Evolutionary conservation across 2,329 filamentous ascomycete species (phyloP).

Genomic region (Daldinia eschscholtzii): DNA sequence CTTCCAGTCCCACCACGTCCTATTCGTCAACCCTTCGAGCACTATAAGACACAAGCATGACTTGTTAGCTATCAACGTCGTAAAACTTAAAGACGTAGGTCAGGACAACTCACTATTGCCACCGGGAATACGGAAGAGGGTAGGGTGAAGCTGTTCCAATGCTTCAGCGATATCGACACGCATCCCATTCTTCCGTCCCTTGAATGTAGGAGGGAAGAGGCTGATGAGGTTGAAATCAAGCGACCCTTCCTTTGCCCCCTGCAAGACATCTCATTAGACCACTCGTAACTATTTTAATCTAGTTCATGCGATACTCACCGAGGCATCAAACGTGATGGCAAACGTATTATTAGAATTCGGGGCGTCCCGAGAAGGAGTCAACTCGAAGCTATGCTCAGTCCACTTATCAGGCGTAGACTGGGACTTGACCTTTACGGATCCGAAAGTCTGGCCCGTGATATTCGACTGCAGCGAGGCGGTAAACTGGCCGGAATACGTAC

Average conservation of each 20-base stretch:
- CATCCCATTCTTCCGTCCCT: constrained; percentile 68
- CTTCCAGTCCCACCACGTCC: constrained; percentile 65
- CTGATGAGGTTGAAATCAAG: constrained; percentile 71
- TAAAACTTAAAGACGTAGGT: not conserved
- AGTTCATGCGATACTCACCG: constrained; percentile 36
- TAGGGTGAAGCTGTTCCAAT: constrained; percentile 65
- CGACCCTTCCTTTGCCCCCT: constrained; percentile 56
- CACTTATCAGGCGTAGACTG: constrained; percentile 58
- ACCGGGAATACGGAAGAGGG: constrained; percentile 74
- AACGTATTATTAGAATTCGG: constrained; percentile 69
- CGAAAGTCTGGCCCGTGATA: constrained; percentile 60
- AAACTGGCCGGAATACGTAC: constrained; percentile 61
- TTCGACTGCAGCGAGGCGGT: constrained; percentile 62
- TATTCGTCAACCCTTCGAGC: constrained; percentile 62
- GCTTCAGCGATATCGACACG: constrained; percentile 67
- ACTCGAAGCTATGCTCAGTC: constrained; percentile 64
- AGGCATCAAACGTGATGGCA: constrained; percentile 64
- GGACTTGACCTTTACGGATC: constrained; percentile 61
- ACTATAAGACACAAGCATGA: constrained; percentile 46
- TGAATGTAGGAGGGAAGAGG: constrained; percentile 72
- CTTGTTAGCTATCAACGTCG: not conserved
- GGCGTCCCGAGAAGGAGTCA: constrained; percentile 60
- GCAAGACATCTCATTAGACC: constrained; percentile 14
- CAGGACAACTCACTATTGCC: constrained; percentile 63
- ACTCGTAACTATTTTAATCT: not conserved